phyloP scores from a whole-genome alignment of 106 monocot species.

The Gastrodia elata region DNA sequence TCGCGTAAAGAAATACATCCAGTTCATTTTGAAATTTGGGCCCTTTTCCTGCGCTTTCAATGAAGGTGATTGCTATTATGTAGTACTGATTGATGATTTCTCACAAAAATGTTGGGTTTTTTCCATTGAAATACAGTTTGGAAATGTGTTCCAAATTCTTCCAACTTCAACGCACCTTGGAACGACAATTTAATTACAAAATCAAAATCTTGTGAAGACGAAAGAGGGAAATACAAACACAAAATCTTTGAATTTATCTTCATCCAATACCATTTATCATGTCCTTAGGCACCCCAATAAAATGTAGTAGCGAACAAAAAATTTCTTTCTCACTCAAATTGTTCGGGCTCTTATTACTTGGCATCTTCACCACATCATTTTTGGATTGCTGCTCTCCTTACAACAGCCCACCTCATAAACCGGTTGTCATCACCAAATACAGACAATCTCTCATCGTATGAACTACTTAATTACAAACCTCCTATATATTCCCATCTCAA shows the following conservation, averaged over 20 bases:
- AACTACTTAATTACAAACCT: not conserved
- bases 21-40: not conserved
- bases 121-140: not conserved
- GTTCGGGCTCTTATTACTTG: not conserved
- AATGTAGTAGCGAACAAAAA: not conserved
- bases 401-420: not conserved
- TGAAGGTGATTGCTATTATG: not conserved
- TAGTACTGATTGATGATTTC: not conserved
- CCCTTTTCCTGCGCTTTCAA: not conserved
- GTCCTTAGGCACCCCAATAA: not conserved
- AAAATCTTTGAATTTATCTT: not conserved
- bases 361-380: not conserved
- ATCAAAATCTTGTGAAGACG: not conserved
- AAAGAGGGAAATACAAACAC: not conserved
- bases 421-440: too few relatives aligned
- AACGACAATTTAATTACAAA: not conserved
- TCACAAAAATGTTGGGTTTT: not conserved
- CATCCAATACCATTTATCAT: not conserved
- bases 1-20: too few relatives aligned
- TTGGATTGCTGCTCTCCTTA: not conserved
- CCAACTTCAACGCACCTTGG: too few relatives aligned
- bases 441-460: not conserved
- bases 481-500: not conserved
- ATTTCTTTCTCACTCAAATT: not conserved
- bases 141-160: too few relatives aligned